These are phyloP conservation scores for Acanthamoeba healyi DNA, from an alignment of 208 protist genomes.

Conservation along the genomic window DNA sequence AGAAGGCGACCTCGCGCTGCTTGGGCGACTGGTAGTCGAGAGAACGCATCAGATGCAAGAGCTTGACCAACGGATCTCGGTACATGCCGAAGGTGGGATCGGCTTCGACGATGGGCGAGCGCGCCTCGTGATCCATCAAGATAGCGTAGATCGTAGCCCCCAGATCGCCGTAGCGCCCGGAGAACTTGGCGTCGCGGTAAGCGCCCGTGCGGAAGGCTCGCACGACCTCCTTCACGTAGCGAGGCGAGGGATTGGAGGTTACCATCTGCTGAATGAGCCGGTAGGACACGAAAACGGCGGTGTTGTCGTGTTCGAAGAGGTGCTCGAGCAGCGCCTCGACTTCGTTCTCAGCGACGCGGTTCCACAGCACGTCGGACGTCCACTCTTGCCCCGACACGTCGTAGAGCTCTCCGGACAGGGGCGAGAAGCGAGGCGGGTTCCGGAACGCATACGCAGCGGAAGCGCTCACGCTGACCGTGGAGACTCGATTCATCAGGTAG, in stretches of 20 bases:
- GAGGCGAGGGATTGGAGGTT: slow-evolving; percentile 38
- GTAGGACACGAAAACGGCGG: slow-evolving; percentile 16
- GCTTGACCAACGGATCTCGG: slow-evolving; percentile 66
- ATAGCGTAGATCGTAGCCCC: slow-evolving; percentile 2
- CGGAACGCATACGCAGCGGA: slow-evolving; percentile 69
- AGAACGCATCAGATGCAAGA: slow-evolving; percentile 70
- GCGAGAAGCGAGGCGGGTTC: slow-evolving; percentile 64
- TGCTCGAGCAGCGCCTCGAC: slow-evolving; percentile 26
- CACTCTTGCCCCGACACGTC: background rate
- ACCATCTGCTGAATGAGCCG: slow-evolving; percentile 42
- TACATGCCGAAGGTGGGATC: slow-evolving; percentile 65
- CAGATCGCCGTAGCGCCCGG: slow-evolving; percentile 31
- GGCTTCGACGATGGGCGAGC: slow-evolving; percentile 35
- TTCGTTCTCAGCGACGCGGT: background rate
- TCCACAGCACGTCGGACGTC: background rate
- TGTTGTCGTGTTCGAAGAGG: slow-evolving; percentile 34
- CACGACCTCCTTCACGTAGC: slow-evolving; percentile 32
- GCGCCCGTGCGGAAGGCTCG: slow-evolving; percentile 43
- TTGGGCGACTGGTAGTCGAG: slow-evolving; percentile 53
- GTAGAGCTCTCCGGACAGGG: background rate
- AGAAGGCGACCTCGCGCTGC: slow-evolving; percentile 46
- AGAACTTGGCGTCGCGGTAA: background rate
- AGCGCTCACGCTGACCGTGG: slow-evolving; percentile 19
- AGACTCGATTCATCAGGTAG: slow-evolving; percentile 61
- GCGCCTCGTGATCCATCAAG: slow-evolving; percentile 77